A percentile compares a stretch with the other conserved stretches of the same genome.
These are phyloP conservation scores for Madurella mycetomatis DNA, from an alignment of 2,329 filamentous ascomycete species.

Conservation along the genomic window DNA sequence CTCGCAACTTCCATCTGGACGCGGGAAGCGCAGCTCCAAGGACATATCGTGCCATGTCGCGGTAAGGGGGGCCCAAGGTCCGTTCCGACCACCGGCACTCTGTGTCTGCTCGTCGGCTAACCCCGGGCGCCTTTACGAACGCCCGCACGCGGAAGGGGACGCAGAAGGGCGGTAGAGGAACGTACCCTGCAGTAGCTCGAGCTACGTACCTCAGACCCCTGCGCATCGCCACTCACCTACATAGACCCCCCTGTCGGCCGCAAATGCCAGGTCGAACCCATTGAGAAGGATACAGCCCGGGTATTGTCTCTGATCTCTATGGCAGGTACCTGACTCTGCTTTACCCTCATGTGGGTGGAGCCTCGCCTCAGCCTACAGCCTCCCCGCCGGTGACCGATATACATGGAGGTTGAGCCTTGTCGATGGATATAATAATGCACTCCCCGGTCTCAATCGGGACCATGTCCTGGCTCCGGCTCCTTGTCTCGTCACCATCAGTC, in stretches of 20 bases:
- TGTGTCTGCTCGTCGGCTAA: background rate
- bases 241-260: background rate
- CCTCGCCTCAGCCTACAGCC: constrained; percentile 13
- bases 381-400: background rate
- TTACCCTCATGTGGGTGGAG: constrained; percentile 9
- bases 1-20: too few species aligned
- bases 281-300: background rate
- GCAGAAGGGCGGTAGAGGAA: constrained; percentile 19
- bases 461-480: constrained; percentile 2
- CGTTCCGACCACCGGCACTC: constrained; percentile 15
- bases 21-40: constrained; percentile 8
- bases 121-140: background rate
- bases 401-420: background rate
- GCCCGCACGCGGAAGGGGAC: constrained; percentile 13
- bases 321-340: constrained; percentile 3
- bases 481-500: constrained; percentile 1
- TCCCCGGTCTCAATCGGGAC: background rate
- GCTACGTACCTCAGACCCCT: constrained; percentile 11
- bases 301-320: constrained; percentile 4
- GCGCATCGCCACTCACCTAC: too few species aligned
- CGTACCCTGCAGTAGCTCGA: constrained; percentile 10
- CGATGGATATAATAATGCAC: constrained; percentile 14
- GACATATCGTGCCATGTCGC: background rate
- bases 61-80: background rate
- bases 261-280: too few species aligned